Evolutionary conservation across 2,329 filamentous ascomycete genomes (phyloP), one percentile per base, ranked within the genome.

Genomic region (Blastomyces gilchristii): DNA sequence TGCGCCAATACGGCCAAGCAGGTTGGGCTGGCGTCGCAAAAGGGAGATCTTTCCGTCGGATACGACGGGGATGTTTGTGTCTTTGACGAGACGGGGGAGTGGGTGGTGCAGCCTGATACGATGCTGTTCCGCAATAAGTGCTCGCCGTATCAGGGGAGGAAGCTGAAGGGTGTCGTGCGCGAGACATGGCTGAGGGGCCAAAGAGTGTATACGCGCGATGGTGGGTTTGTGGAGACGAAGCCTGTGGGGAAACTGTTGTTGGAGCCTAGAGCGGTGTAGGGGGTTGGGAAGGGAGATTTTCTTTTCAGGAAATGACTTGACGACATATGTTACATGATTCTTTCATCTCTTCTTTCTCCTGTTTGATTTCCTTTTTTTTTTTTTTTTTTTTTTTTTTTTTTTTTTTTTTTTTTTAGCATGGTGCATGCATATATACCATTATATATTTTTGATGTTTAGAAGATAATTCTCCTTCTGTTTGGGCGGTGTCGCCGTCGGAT

Each of bases 111-210:
- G 63, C 81, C 83, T 22, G 86, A 83, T 65, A 90, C 91, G 59
- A 96, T 99, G 91, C 83, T 94, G 68, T 99, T 96, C 83, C 87
- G 91, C 76, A 96, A 97, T 76, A 90, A 91, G 71, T 92, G 91
- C 79, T 91, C 87, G 63, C 91, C 92, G 0, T 97, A 95, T 81
- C 88, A 96, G 74, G 90, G 90, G 25, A 88, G 87, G 75, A 82
- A 79, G 41, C 87, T 97, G 70, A 83, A 81, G 57, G 92, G 92
- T 0, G 84, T 91, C 64, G 91, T 96, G 12, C 80, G 78, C 64
- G 90, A 95, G 81, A 96, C 92, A 8, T 96, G 90, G 89, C 72
- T 97, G 65, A 82, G 91, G 7, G 92, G 92, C 0, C 79, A 78
- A 67, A 86, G 83, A 73, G 82, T 96, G n/a, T 95, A 88, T 74